These are phyloP conservation scores for Curvularia sp. DNA, from an alignment of 2,329 filamentous ascomycete genomes.

Conservation along the genomic window DNA sequence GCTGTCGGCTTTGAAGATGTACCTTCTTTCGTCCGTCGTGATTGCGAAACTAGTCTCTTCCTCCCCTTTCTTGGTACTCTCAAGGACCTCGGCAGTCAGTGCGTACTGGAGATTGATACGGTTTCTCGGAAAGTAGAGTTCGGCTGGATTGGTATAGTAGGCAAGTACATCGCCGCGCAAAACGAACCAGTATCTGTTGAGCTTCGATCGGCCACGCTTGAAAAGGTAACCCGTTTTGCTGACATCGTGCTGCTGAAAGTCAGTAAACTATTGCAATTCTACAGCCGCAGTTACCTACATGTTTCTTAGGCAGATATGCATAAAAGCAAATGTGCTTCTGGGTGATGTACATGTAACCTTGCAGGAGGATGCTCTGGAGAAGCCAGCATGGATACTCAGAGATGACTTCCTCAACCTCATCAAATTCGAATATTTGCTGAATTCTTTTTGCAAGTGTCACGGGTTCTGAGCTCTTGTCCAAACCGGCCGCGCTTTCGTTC, in stretches of 20 bases:
- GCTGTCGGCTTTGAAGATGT: conserved; percentile 89
- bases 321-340: conserved; percentile 95
- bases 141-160: conserved; percentile 83
- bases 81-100: conserved; percentile 80
- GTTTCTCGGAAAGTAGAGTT: conserved; percentile 89
- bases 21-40: conserved; percentile 80
- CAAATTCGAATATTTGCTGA: conserved; percentile 72
- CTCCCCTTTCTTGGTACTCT: conserved; percentile 71
- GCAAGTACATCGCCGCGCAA: conserved; percentile 90
- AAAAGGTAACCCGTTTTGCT: conserved; percentile 87
- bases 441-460: conserved; percentile 72
- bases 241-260: conserved; percentile 52
- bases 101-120: conserved; percentile 92
- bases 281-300: conserved; percentile 61
- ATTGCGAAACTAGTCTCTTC: conserved; percentile 80
- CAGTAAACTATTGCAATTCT: conserved; percentile 20
- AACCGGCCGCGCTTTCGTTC: conserved; percentile 31
- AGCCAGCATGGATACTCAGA: conserved; percentile 95
- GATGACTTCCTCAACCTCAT: conserved; percentile 81
- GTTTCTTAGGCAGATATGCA: conserved; percentile 93
- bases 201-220: conserved; percentile 89
- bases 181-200: conserved; percentile 90
- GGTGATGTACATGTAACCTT: conserved; percentile 96
- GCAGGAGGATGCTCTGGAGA: conserved; percentile 86
- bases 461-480: conserved; percentile 44